Conservation (phyloP, 2,329 filamentous ascomycete species). For the Fusarium musae region DNA sequence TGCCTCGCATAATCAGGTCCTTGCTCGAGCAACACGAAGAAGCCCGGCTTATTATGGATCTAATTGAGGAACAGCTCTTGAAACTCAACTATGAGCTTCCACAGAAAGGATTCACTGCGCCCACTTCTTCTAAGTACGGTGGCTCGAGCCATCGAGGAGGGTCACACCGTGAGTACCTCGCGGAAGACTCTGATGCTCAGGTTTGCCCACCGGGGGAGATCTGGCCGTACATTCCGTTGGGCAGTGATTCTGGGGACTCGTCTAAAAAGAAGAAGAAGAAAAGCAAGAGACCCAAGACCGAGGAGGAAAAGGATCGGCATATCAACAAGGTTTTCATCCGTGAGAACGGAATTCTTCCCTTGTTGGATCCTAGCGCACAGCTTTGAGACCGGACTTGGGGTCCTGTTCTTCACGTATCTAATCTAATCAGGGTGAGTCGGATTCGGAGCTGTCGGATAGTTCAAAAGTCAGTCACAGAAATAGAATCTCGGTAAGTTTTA, state of each 20-base stretch:
- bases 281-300: background rate
- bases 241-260: background rate
- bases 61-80: background rate
- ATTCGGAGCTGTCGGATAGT: fast-evolving
- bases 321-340: conserved; percentile 15
- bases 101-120: fast-evolving
- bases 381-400: background rate
- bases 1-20: background rate
- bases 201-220: background rate
- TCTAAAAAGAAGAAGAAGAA: background rate
- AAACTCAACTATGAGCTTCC: background rate
- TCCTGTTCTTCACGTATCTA: background rate
- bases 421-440: background rate
- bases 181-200: fast-evolving
- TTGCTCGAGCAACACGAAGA: background rate
- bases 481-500: background rate
- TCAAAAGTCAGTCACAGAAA: background rate
- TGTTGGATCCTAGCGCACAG: background rate
- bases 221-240: background rate
- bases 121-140: background rate
- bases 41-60: background rate
- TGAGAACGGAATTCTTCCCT: background rate
- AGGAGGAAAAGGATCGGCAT: conserved; percentile 3
- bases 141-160: background rate
- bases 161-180: background rate